phyloP scores from a whole-genome alignment of 345 rosid genomes.

The Syzygium jambos region DNA sequence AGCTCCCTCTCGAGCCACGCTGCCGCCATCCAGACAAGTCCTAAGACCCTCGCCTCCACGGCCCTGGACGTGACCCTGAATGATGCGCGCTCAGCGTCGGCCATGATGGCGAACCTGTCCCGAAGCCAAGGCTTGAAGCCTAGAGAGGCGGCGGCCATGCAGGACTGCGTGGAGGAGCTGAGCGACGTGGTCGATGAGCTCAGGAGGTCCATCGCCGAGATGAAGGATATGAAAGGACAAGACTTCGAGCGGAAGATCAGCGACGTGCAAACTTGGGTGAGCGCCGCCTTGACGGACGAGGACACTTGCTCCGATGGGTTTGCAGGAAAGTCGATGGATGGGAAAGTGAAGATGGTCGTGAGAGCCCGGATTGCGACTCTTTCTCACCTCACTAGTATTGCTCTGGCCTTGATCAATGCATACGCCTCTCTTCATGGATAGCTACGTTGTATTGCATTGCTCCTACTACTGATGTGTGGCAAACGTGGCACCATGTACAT shows the following conservation, averaged over 20 bases:
- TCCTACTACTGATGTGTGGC: not conserved
- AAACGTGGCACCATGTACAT: not conserved
- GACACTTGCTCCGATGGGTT: constrained; percentile 72
- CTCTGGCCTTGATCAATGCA: constrained; percentile 59
- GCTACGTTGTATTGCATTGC: not conserved
- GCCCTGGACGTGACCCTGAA: constrained; percentile 55
- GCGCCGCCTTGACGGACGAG: constrained; percentile 70
- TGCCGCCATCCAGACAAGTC: constrained; percentile 52
- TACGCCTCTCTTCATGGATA: constrained; percentile 45
- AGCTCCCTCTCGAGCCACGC: constrained; percentile 49
- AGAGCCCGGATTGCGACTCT: constrained; percentile 28
- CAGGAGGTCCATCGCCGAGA: constrained; percentile 44
- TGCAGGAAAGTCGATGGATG: constrained; percentile 26
- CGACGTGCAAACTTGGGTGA: constrained; percentile 71
- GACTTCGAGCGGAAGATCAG: constrained; percentile 29
- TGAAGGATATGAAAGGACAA: constrained; percentile 21
- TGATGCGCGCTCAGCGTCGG: constrained; percentile 28
- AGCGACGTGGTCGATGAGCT: constrained; percentile 48
- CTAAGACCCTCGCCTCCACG: constrained; percentile 50
- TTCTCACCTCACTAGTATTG: constrained; percentile 66
- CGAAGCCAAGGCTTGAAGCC: constrained; percentile 27
- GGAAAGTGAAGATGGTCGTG: constrained; percentile 22
- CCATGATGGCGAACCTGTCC: constrained; percentile 36
- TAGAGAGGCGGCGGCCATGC: constrained; percentile 43
- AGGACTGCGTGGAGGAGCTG: constrained; percentile 62